Base-by-base conservation (phyloP, 1,139 yeast genomes). In the Yamadazyma blattariae region DNA sequence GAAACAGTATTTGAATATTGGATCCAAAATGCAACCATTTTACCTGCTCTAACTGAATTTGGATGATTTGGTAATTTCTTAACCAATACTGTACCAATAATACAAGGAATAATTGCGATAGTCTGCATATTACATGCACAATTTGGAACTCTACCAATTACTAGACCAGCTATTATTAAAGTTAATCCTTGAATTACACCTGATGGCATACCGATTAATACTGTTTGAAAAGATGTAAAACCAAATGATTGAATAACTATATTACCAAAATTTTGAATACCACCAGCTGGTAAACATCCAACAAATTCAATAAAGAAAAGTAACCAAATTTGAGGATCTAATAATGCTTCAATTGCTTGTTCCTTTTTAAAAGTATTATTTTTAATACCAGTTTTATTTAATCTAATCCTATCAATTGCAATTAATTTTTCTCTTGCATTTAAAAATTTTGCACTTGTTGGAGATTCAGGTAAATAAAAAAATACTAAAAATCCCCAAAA, bases 151-250 rank as follows among this genome's bases (percentile, higher is more conserved):
- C 30, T 7, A 66, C 58, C 62, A 38, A 42, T 43, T 3, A 32
- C 12, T 38, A 43, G 13, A 36, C 43, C 30, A 32, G 47, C 33
- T 44, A 40, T 37, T 48, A 36, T 10, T 45, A 39, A n/a, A 37
- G 17, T 12, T 41, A 9, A 42, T 28, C 45, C 44, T 39, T 3
- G 44, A 33, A 24, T 38, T 32, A 76, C 74, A 30, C 74, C 71
- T 27, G 71, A 61, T 1, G 77, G 79, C 34, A 74, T 77, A 4
- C 78, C 65, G 4, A 76, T 77, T 25, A 76, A 52, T 1, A 78
- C 72, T 1, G 80, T 67, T 34, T 64, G 65, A 35, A 74, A 56
- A 43, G 61, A 64, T 15, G 63, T 50, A 25, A 72, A 54, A 3
- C 56, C 67, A 33, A 40, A 29, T 30, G 44, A 61, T 20, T 57